phyloP scores from a whole-genome alignment of 768 basidiomycete species.

The Vararia minispora region DNA sequence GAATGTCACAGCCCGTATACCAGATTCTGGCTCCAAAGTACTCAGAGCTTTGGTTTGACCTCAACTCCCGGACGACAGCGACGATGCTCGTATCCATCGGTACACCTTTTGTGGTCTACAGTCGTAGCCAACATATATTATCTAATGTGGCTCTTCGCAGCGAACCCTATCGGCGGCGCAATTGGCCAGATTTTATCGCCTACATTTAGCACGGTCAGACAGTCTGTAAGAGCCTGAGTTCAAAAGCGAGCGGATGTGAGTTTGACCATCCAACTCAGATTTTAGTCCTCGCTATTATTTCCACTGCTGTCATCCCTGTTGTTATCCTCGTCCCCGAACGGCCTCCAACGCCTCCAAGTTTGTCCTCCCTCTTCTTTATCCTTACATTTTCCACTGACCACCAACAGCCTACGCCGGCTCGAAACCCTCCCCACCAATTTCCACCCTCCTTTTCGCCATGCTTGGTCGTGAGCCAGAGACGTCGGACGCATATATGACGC shows the following conservation, averaged over 20 bases:
- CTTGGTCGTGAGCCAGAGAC: slow-evolving; percentile 27
- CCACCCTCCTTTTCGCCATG: slow-evolving; percentile 44
- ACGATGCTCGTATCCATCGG: slow-evolving; percentile 48
- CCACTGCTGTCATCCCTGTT: slow-evolving; percentile 47
- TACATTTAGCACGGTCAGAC: slow-evolving; percentile 32
- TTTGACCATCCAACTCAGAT: slow-evolving; percentile 33
- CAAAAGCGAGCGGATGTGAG: background rate
- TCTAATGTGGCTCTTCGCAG: slow-evolving; percentile 21
- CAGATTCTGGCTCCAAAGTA: slow-evolving; percentile 73
- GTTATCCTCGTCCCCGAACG: slow-evolving; percentile 45
- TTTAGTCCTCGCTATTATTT: slow-evolving; percentile 59
- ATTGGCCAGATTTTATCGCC: slow-evolving; percentile 67
- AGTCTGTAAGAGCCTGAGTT: slow-evolving; percentile 37
- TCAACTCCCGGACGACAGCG: slow-evolving; percentile 66
- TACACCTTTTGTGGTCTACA: slow-evolving; percentile 5
- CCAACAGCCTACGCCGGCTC: slow-evolving; percentile 54
- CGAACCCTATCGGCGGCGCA: slow-evolving; percentile 66
- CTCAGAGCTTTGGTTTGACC: slow-evolving; percentile 77
- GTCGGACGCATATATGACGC: slow-evolving; percentile 45
- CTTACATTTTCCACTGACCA: background rate
- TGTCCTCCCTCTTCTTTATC: slow-evolving; percentile 8
- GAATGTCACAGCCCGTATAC: slow-evolving; percentile 59
- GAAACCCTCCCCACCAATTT: slow-evolving; percentile 40
- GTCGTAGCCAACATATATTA: too few relatives aligned
- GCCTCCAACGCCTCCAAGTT: slow-evolving; percentile 77